phyloP scores from a whole-genome alignment of 441 rosid genomes.

The Daphne laureola region DNA sequence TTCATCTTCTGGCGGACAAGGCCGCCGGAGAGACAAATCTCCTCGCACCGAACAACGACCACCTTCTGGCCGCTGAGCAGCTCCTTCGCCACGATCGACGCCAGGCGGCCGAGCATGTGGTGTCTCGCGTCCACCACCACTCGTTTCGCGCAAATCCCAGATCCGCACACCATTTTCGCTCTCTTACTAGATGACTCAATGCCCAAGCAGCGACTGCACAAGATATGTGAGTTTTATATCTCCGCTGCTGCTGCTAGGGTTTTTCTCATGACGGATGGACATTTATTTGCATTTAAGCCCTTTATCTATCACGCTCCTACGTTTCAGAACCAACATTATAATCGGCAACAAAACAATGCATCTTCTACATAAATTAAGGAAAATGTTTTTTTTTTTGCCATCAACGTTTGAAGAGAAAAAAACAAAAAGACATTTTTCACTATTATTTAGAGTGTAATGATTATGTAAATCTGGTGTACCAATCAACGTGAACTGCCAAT shows the following conservation, averaged over 20 bases:
- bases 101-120: conserved; percentile 58
- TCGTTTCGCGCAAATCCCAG: conserved; percentile 42
- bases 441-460: too few species aligned
- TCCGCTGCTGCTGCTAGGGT: background rate
- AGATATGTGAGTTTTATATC: background rate
- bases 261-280: background rate
- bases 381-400: too few species aligned
- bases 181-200: too few species aligned
- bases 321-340: too few species aligned
- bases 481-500: too few species aligned
- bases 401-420: too few species aligned
- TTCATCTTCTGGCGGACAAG: conserved; percentile 65
- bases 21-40: conserved; percentile 59
- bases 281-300: too few species aligned
- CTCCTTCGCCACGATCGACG: conserved; percentile 60
- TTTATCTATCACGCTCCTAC: too few species aligned
- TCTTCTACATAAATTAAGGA: too few species aligned
- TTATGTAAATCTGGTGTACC: too few species aligned
- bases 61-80: conserved; percentile 56
- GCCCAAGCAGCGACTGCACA: background rate
- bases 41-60: conserved; percentile 56
- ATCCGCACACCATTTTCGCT: conserved; percentile 48
- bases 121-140: conserved; percentile 63
- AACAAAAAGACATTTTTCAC: too few species aligned
- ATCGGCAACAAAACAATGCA: too few species aligned